Percentiles rank a stretch among this genome's conserved stretches.
These are phyloP conservation scores for Alternaria longipes DNA, from an alignment of 2,329 filamentous ascomycete genomes.

Conservation along the genomic window DNA sequence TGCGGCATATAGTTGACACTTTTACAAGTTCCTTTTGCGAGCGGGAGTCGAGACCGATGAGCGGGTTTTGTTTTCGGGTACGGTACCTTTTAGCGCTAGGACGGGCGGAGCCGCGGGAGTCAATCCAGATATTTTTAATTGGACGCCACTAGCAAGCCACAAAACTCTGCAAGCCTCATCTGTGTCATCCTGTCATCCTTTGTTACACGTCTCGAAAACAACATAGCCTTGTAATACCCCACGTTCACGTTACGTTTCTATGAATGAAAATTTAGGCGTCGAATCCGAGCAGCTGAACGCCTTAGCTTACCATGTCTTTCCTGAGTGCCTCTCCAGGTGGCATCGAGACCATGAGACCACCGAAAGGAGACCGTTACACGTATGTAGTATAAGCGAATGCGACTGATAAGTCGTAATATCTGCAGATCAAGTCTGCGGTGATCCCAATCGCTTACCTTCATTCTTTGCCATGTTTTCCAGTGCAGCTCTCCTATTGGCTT, in stretches of 20 bases:
- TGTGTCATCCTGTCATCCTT: not conserved
- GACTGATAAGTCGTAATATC: not conserved
- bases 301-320: not conserved
- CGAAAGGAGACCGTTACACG: not conserved
- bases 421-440: not conserved
- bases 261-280: not conserved
- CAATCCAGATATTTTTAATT: not conserved
- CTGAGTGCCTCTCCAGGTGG: not conserved
- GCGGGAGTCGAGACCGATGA: not conserved
- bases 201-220: not conserved
- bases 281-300: not conserved
- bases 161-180: slow-evolving; percentile 2
- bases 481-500: not conserved
- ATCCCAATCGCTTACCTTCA: not conserved
- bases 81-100: not conserved
- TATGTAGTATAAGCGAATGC: slow-evolving; percentile 3
- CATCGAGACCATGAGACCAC: not conserved
- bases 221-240: not conserved
- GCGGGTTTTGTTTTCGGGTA: not conserved
- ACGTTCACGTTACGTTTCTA: not conserved
- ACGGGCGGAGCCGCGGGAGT: not conserved
- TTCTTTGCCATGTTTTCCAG: slow-evolving; percentile 2
- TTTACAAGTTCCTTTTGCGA: not conserved
- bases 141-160: slow-evolving; percentile 5
- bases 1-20: not conserved